Conservation (phyloP, 192 early-diverging fungal species). For the Mortierella antarctica region DNA sequence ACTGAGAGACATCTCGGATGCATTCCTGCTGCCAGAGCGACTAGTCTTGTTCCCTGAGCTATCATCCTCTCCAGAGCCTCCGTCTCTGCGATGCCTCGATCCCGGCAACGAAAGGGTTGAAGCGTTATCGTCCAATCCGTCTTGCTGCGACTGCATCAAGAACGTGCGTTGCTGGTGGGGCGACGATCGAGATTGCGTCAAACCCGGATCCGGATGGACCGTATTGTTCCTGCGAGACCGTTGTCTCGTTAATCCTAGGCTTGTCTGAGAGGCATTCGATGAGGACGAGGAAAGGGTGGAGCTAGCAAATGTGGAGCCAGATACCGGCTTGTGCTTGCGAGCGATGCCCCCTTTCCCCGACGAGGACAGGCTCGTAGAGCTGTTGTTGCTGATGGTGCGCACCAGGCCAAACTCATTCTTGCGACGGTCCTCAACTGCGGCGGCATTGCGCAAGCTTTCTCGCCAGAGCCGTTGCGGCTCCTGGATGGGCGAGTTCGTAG, state of each 20-base stretch:
- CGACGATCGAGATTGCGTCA: not conserved
- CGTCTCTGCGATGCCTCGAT: conserved; percentile 12
- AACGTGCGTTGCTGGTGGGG: not conserved
- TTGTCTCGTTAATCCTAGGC: conserved; percentile 1
- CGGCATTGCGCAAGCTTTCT: conserved; percentile 41
- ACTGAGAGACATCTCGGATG: conserved; percentile 13
- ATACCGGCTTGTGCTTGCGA: conserved; percentile 14
- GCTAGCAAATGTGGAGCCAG: conserved; percentile 31
- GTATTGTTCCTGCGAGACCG: conserved; percentile 7
- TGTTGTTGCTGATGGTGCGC: conserved; percentile 20
- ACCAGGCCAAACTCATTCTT: conserved; percentile 1
- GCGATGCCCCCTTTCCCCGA: not conserved
- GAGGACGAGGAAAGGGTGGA: conserved; percentile 23
- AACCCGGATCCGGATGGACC: conserved; percentile 4
- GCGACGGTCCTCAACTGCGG: conserved; percentile 22
- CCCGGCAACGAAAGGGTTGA: conserved; percentile 33
- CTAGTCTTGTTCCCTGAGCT: not conserved
- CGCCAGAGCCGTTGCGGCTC: conserved; percentile 28
- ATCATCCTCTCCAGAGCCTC: not conserved
- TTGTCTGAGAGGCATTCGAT: conserved; percentile 29
- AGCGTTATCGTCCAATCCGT: conserved; percentile 9
- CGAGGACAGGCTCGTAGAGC: conserved; percentile 14
- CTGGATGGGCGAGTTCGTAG: conserved; percentile 3
- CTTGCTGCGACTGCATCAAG: not conserved
- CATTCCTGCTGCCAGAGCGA: not conserved